Base-by-base conservation (phyloP, 306 rosid species). In the Datisca glomerata region DNA sequence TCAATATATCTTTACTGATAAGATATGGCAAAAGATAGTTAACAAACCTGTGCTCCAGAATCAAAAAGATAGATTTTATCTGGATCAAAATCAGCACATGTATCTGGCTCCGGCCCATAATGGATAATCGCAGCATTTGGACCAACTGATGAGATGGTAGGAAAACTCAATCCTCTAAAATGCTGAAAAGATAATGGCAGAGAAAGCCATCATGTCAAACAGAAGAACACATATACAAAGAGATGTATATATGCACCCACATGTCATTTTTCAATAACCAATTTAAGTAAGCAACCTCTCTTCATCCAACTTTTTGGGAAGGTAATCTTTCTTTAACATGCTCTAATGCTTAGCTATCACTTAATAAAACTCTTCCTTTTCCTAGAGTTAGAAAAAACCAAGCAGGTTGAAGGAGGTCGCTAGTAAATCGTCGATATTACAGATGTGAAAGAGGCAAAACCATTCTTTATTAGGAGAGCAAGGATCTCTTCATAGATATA, bases 51-150 rank as follows among this genome's bases (percentile, higher is more conserved):
- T 45, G 96, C 98, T 60, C 98, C 98, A n/a, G 98, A 91, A 58
- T 91, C 98, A 49, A 60, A 77, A 45, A 91, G 96, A 78, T 91
- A 91, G 43, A 91, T 84, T 58, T 63, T 73, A 53, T 91, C 78
- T 1, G 98, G 98, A 61, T 91, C 81, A 13, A 91, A 53, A 68
- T 84, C 98, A 0, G 96, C 86, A 42, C 98, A 91, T 56, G 92
- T 71, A 51, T 75, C 96, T 55, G 78, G 71, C 29, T 57, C 32
- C 36, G 98, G 94, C 24, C 51, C 42, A 70, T 91, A 91, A 71
- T 84, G 98, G 40, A 84, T 84, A 51, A 91, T 80, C 14, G 98
- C 98, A 5, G 96, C 98, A 84, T 91, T 91, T 69, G 98, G 69
- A 22, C 98, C 98, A 51, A 91, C 94, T 3, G 96, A 80, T 21